Evolutionary conservation across 2,329 filamentous ascomycete species (phyloP).

Genomic region (Exophiala xenobiotica): DNA sequence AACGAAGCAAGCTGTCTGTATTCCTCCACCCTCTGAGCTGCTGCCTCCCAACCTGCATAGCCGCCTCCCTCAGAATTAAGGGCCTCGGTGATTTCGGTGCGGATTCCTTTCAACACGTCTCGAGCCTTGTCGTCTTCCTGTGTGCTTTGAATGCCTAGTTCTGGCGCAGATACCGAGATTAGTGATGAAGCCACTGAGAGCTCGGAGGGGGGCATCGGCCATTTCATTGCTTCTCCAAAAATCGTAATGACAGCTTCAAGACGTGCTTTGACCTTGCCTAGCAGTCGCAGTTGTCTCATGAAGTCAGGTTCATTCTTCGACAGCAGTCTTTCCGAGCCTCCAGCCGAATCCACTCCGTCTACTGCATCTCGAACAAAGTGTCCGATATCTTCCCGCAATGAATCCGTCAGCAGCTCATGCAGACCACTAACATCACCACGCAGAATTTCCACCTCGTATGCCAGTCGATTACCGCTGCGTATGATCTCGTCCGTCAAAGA

Average conservation of each 20-base stretch:
- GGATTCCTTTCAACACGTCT: conserved; percentile 69
- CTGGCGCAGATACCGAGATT: conserved; percentile 84
- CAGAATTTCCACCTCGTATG: conserved; percentile 91
- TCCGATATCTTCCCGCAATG: conserved; percentile 67
- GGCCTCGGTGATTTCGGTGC: conserved; percentile 69
- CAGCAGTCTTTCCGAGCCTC: conserved; percentile 5
- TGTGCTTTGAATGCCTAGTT: conserved; percentile 63
- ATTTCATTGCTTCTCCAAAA: conserved; percentile 95
- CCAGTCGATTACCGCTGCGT: conserved; percentile 79
- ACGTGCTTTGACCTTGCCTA: conserved; percentile 78
- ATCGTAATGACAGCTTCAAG: conserved; percentile 85
- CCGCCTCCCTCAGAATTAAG: conserved; percentile 60
- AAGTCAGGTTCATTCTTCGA: conserved; percentile 58
- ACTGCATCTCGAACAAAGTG: conserved; percentile 64
- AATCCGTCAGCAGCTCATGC: conserved; percentile 73
- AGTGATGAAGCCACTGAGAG: conserved; percentile 80
- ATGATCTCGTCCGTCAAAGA: conserved; percentile 93
- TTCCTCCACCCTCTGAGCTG: conserved; percentile 70
- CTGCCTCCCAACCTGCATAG: conserved; percentile 69
- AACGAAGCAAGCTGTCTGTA: conserved; percentile 74
- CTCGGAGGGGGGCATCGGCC: conserved; percentile 86
- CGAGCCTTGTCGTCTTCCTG: conserved; percentile 84
- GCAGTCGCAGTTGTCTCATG: conserved; percentile 75
- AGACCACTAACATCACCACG: conserved; percentile 84
- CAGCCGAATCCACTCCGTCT: conserved; percentile 11